A percentile compares a stretch with the other conserved stretches of the same genome.
Evolutionary conservation across 2,329 filamentous ascomycete genomes (phyloP).

Genomic region (Diplodia corticola): DNA sequence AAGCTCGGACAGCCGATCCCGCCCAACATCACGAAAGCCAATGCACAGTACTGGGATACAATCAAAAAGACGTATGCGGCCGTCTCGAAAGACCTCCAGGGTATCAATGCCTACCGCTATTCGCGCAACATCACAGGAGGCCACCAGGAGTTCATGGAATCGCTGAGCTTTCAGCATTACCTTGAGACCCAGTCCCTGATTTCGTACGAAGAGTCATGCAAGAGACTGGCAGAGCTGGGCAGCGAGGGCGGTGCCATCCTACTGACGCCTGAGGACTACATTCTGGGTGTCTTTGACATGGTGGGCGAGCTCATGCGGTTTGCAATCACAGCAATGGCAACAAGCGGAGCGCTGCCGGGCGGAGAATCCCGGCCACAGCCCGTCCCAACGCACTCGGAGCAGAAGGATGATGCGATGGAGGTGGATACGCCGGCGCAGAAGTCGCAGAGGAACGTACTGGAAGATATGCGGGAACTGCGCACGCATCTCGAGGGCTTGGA

Average conservation of each 20-base stretch:
- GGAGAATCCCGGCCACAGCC: conserved; percentile 38
- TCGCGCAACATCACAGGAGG: conserved; percentile 72
- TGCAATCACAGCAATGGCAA: conserved; percentile 83
- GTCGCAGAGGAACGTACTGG: conserved; percentile 66
- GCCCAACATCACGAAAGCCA: conserved; percentile 67
- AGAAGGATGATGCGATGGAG: conserved; percentile 38
- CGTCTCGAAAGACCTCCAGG: conserved; percentile 72
- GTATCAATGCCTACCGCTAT: conserved; percentile 82
- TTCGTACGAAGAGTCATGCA: conserved; percentile 60
- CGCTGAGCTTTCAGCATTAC: conserved; percentile 85
- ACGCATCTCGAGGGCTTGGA: conserved; percentile 74
- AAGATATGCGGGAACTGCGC: conserved; percentile 77
- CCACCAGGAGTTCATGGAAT: conserved; percentile 93
- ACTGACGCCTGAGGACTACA: conserved; percentile 79
- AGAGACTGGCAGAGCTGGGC: conserved; percentile 40
- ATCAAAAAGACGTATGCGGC: conserved; percentile 69
- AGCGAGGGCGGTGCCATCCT: conserved; percentile 52
- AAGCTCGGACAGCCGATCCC: conserved; percentile 62
- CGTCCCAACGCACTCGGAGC: conserved; percentile 30
- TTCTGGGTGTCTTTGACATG: conserved; percentile 89
- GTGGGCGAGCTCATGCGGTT: conserved; percentile 98
- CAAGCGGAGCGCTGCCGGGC: conserved; percentile 59
- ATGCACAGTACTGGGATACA: conserved; percentile 66
- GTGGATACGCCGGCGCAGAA: conserved; percentile 35
- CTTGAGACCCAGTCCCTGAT: conserved; percentile 75